These are phyloP conservation scores for Haplographium delicatum DNA, from an alignment of 495 filamentous ascomycete genomes.

Conservation along the genomic window DNA sequence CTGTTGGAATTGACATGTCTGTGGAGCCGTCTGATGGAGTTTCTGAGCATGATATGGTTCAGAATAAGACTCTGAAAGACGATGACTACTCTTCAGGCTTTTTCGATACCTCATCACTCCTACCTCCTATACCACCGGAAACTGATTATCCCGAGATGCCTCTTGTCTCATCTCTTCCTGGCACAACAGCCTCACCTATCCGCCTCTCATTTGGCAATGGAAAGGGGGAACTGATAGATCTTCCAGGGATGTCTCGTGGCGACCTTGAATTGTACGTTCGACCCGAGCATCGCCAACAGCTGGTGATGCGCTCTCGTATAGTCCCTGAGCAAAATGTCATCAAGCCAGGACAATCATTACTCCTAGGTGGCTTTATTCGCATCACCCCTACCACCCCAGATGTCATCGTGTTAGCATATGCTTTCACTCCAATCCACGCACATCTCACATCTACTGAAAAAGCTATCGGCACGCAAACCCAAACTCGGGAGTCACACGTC, in stretches of 20 bases:
- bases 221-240: conserved; percentile 87
- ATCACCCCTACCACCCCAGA: conserved; percentile 69
- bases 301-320: conserved; percentile 72
- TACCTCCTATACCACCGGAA: conserved; percentile 72
- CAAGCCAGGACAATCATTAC: conserved; percentile 73
- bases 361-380: conserved; percentile 82
- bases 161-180: conserved; percentile 76
- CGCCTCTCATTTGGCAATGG: conserved; percentile 79
- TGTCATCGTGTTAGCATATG: conserved; percentile 62
- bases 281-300: conserved; percentile 52
- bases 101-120: conserved; percentile 34
- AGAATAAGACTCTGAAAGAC: conserved; percentile 7
- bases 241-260: conserved; percentile 77
- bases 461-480: conserved; percentile 60
- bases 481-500: conserved; percentile 47
- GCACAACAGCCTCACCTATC: conserved; percentile 92
- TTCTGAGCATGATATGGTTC: conserved; percentile 19
- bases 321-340: conserved; percentile 63
- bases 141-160: conserved; percentile 74
- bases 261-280: conserved; percentile 63
- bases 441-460: conserved; percentile 78
- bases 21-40: neutral
- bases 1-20: neutral
- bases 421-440: conserved; percentile 67
- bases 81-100: neutral